Evolutionary conservation across 768 basidiomycete genomes (phyloP), one percentile per base, ranked within the genome.

Genomic region (Mycena belliarum): DNA sequence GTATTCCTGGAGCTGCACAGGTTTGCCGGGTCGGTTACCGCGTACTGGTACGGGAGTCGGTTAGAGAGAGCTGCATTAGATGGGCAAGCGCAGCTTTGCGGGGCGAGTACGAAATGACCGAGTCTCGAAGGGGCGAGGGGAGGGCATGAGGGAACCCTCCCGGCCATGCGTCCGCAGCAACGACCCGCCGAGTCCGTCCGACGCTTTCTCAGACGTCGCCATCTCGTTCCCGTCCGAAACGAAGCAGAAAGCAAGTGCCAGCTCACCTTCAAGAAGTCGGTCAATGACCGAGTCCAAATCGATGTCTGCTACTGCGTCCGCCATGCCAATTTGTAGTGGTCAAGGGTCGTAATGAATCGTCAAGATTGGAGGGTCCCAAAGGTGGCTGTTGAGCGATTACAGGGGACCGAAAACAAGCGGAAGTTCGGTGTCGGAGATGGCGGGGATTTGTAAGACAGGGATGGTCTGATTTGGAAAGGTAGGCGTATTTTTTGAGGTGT

Each of bases 261-360:
- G 73, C 89, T 77, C 81, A 96, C 96, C 96, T 89, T 99, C 96
- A 64, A 98, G 81, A 63, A 98, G 82, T 62, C 95, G 85, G 87
- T 98, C 96, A 72, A 99, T 98, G 81, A 99, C 94, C 75, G 94
- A 96, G 82, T 99, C 96, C 63, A 98, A 85, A 84, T 99, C 96
- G 77, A 99, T 96, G 74, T 98, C 96, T 70, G 89, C 89, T 62
- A 84, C 77, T 65, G 86, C 79, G 70, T 93, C 90, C 70, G 89
- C 86, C 90, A 91, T 91, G 54, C 48, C 56, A 45, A 46, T 24
- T 21, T 59, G 40, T 51, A 37, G 51, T 43, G 32, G 15, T 52
- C 28, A 52, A 48, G 23, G 46, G 45, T 52, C 46, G 45, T 48
- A 28, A 52, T 21, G 29, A 52, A 59, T 48, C 51, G 57, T 42